phyloP scores from a whole-genome alignment of 257 asterid species.

The Solanum tarapatanum region DNA sequence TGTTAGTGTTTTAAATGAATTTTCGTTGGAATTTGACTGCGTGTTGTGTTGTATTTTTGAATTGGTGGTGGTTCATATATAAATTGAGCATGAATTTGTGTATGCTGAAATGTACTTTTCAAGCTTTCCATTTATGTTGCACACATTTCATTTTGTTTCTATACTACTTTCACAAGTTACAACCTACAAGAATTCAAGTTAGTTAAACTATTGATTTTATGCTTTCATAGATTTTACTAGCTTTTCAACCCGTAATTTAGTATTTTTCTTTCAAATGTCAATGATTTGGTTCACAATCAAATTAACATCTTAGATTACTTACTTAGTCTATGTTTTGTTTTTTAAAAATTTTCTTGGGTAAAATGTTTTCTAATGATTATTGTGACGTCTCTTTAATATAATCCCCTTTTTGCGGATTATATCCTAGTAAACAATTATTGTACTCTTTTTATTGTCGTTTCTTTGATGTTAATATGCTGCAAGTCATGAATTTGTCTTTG shows the following conservation, averaged over 20 bases:
- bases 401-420: not conserved
- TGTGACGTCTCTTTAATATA: not conserved
- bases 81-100: not conserved
- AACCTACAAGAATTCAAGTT: not conserved
- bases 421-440: not conserved
- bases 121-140: not conserved
- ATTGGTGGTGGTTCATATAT: not conserved
- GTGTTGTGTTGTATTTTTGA: not conserved
- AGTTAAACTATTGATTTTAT: not conserved
- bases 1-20: not conserved
- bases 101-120: not conserved
- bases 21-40: not conserved
- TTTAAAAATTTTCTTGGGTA: not conserved
- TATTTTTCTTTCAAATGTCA: not conserved
- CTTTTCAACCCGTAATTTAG: not conserved
- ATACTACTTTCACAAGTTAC: not conserved
- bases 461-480: not conserved
- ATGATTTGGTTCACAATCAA: not conserved
- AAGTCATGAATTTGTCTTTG: not conserved
- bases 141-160: not conserved
- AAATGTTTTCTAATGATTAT: not conserved
- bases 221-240: not conserved
- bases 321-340: not conserved
- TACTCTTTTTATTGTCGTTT: not conserved
- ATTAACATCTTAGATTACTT: not conserved